phyloP scores from a whole-genome alignment of 106 monocot species.

The Dioscorea alata region DNA sequence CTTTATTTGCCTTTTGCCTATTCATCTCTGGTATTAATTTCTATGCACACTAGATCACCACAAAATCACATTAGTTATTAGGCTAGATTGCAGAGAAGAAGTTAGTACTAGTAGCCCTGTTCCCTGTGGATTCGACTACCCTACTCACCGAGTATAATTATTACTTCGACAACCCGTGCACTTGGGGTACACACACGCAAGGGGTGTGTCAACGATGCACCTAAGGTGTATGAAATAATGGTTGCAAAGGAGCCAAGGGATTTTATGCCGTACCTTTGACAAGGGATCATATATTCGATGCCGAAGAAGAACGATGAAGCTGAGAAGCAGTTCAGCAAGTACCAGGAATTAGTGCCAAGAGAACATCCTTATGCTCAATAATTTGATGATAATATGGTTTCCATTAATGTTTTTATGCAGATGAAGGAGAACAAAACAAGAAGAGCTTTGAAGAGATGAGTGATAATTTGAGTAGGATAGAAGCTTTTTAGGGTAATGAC shows the following conservation, averaged over 20 bases:
- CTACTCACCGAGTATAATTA: too few species aligned
- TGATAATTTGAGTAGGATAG: not conserved
- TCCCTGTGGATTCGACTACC: too few species aligned
- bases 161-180: too few species aligned
- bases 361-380: slow-evolving; percentile 61
- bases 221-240: slow-evolving; percentile 38
- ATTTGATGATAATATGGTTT: slow-evolving; percentile 41
- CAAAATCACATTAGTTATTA: too few species aligned
- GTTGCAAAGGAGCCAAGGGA: slow-evolving; percentile 61
- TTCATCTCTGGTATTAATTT: too few species aligned
- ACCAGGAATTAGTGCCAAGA: slow-evolving; percentile 48
- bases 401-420: slow-evolving; percentile 34
- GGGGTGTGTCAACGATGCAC: too few species aligned
- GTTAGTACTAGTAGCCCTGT: too few species aligned
- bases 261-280: slow-evolving; percentile 60
- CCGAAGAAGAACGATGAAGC: slow-evolving; percentile 51
- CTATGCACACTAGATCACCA: too few species aligned
- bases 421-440: slow-evolving; percentile 25
- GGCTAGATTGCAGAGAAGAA: too few species aligned
- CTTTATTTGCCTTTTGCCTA: too few species aligned
- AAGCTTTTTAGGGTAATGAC: too few species aligned
- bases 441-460: slow-evolving; percentile 1
- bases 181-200: too few species aligned
- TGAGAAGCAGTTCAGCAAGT: slow-evolving; percentile 58
- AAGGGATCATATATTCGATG: slow-evolving; percentile 50